phyloP scores from a whole-genome alignment of 768 basidiomycete species.

The Podaxis sp. region DNA sequence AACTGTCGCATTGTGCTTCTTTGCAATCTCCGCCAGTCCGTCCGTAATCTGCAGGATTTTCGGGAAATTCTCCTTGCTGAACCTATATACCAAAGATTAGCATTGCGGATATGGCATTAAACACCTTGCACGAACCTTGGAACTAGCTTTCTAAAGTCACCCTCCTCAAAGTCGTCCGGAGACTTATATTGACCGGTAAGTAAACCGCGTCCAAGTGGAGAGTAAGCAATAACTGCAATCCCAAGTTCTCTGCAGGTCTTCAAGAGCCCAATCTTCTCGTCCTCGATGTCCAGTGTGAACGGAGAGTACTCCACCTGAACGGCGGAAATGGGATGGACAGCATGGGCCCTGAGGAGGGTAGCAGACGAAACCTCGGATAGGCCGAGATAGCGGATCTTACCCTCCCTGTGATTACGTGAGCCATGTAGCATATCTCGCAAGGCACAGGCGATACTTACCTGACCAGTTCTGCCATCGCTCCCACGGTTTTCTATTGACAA shows the following conservation, averaged over 20 bases:
- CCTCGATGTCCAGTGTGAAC: slow-evolving; percentile 44
- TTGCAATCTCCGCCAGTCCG: slow-evolving; percentile 30
- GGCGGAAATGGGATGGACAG: slow-evolving; percentile 45
- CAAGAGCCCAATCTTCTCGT: slow-evolving; percentile 35
- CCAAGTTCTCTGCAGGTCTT: slow-evolving; percentile 44
- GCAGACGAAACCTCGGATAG: slow-evolving; percentile 45
- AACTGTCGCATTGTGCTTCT: slow-evolving; percentile 34
- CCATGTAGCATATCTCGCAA: neutral
- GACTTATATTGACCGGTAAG: slow-evolving; percentile 40
- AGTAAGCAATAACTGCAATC: slow-evolving; percentile 45
- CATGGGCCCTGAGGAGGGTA: slow-evolving; percentile 46
- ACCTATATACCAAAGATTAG: slow-evolving; percentile 10
- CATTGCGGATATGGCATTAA: neutral
- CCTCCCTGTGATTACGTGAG: slow-evolving; percentile 21
- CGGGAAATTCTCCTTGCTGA: slow-evolving; percentile 38
- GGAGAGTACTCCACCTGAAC: slow-evolving; percentile 51
- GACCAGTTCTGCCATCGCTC: slow-evolving; percentile 48
- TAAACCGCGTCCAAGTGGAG: slow-evolving; percentile 50
- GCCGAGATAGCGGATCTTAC: slow-evolving; percentile 46
- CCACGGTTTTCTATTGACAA: slow-evolving; percentile 30
- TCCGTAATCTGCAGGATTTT: slow-evolving; percentile 41
- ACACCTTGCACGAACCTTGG: slow-evolving; percentile 29
- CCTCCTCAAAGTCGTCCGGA: slow-evolving; percentile 31
- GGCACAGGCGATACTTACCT: slow-evolving; percentile 27
- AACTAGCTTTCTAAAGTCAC: slow-evolving; percentile 35